Base-by-base conservation (phyloP, 345 rosid genomes). In the Pistacia atlantica region DNA sequence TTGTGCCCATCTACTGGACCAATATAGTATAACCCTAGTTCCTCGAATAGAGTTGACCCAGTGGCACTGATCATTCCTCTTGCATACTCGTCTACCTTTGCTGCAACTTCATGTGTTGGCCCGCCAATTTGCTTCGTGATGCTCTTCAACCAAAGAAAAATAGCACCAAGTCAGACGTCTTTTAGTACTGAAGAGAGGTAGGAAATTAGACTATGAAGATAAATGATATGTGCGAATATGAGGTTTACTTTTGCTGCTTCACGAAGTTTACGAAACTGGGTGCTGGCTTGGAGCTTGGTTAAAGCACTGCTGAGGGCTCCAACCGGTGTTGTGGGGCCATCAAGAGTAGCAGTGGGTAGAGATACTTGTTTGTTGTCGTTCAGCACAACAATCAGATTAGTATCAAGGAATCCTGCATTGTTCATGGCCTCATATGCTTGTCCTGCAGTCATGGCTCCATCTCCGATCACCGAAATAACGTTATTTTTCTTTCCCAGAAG, bases 371-470 rank as follows among this genome's bases (percentile, higher is more conserved):
- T 90, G 67, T 90, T 90, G 85, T 90, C 92, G 45, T 90, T 90
- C 75, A 90, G 59, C 48, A 90, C 79, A 20, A 87, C 82, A 37
- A 90, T 89, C 4, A 90, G 75, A 75, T 89, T 90, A 28, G 91
- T 5, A 66, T 90, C 95, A 22, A 90, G 88, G 38, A 80, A 90
- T 9, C 95, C 92, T 28, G 92, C 91, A 59, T 90, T 90, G 78
- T 90, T 90, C 95, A 90, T 82, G 4, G 95, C 95, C 71, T 90
- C 95, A 3, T 87, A 90, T 48, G 95, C 95, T 74, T 89, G 91
- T 52, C 95, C 95, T 28, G 92, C 95, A 20, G 92, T 90, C 95
- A 90, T 89, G 65, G 95, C 92, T 66, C 95, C 95, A 77, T 90
- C 95, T 76, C 95, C 95, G 54, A 90, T 90, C 80, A 90, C 92